phyloP scores from a whole-genome alignment of 2,329 filamentous ascomycete species.

The Sclerotinia sclerotiorum region DNA sequence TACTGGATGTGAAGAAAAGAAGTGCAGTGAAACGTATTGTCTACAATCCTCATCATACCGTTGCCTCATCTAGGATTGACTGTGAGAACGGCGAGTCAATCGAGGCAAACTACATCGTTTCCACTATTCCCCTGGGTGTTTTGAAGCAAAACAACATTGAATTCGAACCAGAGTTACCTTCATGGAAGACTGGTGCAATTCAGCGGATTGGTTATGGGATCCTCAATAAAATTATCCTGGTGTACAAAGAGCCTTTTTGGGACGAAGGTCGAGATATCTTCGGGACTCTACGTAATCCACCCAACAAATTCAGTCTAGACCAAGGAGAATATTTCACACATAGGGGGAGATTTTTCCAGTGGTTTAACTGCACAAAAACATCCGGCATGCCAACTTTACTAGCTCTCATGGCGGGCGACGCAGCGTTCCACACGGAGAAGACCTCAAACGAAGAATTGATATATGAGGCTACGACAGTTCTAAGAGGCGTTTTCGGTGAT shows the following conservation, averaged over 20 bases:
- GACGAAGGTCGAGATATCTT: conserved; percentile 89
- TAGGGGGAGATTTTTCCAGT: conserved; percentile 93
- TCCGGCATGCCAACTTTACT: conserved; percentile 85
- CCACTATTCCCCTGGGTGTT: conserved; percentile 87
- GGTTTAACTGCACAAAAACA: conserved; percentile 93
- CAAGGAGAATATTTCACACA: conserved; percentile 77
- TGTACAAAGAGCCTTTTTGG: conserved; percentile 91
- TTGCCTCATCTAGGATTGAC: conserved; percentile 59
- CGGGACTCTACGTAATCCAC: conserved; percentile 77
- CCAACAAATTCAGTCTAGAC: conserved; percentile 66
- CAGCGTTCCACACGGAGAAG: conserved; percentile 82
- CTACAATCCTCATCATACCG: conserved; percentile 54
- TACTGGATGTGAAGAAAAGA: conserved; percentile 74
- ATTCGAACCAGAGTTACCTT: conserved; percentile 89
- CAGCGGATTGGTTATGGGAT: conserved; percentile 86
- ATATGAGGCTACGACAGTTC: conserved; percentile 73
- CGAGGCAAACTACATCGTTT: conserved; percentile 86
- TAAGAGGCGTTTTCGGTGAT: conserved; percentile 72
- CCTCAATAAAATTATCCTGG: conserved; percentile 90
- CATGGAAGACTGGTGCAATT: conserved; percentile 81
- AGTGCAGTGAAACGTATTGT: conserved; percentile 70
- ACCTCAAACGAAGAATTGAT: conserved; percentile 74
- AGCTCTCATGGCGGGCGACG: conserved; percentile 93
- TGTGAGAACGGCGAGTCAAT: conserved; percentile 76
- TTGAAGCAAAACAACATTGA: conserved; percentile 77